Percentiles rank a stretch among this genome's conserved stretches.
Conservation (phyloP, 1,284 basidiomycete genomes). For the Leccinum angustisporum region DNA sequence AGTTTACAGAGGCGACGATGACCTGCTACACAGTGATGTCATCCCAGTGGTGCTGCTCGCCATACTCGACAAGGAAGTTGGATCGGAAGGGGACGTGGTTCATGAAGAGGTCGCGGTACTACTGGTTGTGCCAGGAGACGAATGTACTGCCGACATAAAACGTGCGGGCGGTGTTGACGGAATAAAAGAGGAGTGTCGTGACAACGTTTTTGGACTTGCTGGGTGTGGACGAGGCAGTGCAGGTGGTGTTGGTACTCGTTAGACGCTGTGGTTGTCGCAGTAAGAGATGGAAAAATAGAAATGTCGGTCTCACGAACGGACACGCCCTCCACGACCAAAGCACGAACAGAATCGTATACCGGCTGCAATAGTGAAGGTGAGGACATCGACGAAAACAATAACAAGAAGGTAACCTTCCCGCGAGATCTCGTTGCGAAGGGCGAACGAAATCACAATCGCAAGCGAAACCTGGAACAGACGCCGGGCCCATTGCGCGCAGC, state of each 20-base stretch:
- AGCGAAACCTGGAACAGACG: too few relatives aligned
- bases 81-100: constrained; percentile 73
- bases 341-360: too few relatives aligned
- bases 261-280: too few relatives aligned
- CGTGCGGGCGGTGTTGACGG: constrained; percentile 37
- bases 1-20: constrained; percentile 54
- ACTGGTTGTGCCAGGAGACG: constrained; percentile 56
- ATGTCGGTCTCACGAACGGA: too few relatives aligned
- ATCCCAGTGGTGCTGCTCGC: constrained; percentile 79
- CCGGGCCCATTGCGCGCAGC: too few relatives aligned
- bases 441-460: too few relatives aligned
- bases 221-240: constrained; percentile 36
- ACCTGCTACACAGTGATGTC: constrained; percentile 61
- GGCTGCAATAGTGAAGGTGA: too few relatives aligned
- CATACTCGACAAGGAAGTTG: constrained; percentile 74
- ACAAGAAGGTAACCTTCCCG: too few relatives aligned
- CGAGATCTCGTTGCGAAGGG: too few relatives aligned
- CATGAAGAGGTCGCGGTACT: constrained; percentile 80
- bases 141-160: constrained; percentile 59
- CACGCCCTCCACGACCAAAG: too few relatives aligned
- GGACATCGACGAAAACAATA: too few relatives aligned
- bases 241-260: constrained; percentile 30
- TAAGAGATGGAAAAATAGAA: too few relatives aligned
- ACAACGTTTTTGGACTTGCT: constrained; percentile 36
- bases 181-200: constrained; percentile 55